phyloP scores from a whole-genome alignment of 129 eudicot species.

The Saposhnikovia divaricata region DNA sequence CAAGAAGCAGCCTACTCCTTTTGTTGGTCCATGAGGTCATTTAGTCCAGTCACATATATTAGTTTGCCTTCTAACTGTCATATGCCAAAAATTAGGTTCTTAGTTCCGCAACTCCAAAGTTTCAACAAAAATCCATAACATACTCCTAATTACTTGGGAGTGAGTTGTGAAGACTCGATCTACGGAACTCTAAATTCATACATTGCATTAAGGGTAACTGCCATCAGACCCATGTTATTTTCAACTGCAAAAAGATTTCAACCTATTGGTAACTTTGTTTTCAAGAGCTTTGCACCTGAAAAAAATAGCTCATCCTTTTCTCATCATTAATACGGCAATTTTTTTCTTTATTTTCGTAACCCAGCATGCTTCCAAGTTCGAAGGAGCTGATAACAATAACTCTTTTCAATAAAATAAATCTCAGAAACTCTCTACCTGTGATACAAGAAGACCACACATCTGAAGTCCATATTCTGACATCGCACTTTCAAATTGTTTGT shows the following conservation, averaged over 20 bases:
- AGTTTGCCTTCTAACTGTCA: neutral
- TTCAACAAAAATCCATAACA: neutral
- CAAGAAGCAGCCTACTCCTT: neutral
- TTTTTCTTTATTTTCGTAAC: neutral
- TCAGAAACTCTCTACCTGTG: conserved; percentile 48
- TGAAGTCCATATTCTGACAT: conserved; percentile 46
- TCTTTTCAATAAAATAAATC: neutral
- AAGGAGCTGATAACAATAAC: conserved; percentile 9
- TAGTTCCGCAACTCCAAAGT: neutral
- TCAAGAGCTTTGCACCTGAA: neutral
- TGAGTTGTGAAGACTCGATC: neutral
- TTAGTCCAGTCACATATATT: neutral
- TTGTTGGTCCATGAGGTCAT: neutral
- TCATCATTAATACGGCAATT: neutral
- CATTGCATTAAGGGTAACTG: neutral
- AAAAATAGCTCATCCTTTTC: neutral
- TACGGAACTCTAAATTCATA: neutral
- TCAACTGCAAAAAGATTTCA: neutral
- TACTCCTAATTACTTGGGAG: neutral
- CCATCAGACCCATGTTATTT: neutral
- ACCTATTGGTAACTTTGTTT: neutral
- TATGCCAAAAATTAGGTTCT: neutral
- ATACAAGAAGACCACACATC: conserved; percentile 48
- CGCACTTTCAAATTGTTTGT: conserved; percentile 54
- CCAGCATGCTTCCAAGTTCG: neutral